These are phyloP conservation scores for Cutaneotrichosporon dermatis DNA, from an alignment of 1,284 basidiomycete species.

Conservation along the genomic window DNA sequence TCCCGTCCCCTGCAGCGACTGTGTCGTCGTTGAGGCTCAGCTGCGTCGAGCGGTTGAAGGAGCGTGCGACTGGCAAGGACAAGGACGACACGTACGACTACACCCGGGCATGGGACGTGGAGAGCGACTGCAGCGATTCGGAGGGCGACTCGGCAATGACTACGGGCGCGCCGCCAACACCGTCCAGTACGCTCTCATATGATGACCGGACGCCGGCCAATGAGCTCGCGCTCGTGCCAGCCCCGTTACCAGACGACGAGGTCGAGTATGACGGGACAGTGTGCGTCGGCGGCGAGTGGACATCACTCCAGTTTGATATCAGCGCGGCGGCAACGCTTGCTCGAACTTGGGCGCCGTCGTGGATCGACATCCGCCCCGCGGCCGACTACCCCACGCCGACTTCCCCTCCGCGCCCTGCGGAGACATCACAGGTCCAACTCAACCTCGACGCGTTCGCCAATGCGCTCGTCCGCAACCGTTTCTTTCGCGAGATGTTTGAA, in stretches of 20 bases:
- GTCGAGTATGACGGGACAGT: slow-evolving; percentile 25
- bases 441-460: slow-evolving; percentile 16
- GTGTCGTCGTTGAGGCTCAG: slow-evolving; percentile 22
- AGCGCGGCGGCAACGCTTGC: slow-evolving; percentile 6
- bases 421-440: not conserved
- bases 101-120: slow-evolving; percentile 28
- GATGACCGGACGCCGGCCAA: slow-evolving; percentile 17
- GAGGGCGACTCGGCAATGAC: slow-evolving; percentile 26
- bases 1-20: slow-evolving; percentile 36
- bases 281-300: slow-evolving; percentile 35
- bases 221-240: slow-evolving; percentile 1
- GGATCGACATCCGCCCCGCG: slow-evolving; percentile 5
- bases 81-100: slow-evolving; percentile 19
- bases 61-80: slow-evolving; percentile 1
- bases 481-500: slow-evolving; percentile 13
- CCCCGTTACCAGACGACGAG: slow-evolving; percentile 14
- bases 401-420: slow-evolving; percentile 1
- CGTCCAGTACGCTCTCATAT: slow-evolving; percentile 22
- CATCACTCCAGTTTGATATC: slow-evolving; percentile 19
- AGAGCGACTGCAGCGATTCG: slow-evolving; percentile 19
- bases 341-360: slow-evolving; percentile 12
- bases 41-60: slow-evolving; percentile 26
- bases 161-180: slow-evolving; percentile 39
- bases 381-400: slow-evolving; percentile 1
- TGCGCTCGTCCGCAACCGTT: slow-evolving; percentile 18